Evolutionary conservation across 2,329 filamentous ascomycete species (phyloP).

Genomic region (Monascus ruber): DNA sequence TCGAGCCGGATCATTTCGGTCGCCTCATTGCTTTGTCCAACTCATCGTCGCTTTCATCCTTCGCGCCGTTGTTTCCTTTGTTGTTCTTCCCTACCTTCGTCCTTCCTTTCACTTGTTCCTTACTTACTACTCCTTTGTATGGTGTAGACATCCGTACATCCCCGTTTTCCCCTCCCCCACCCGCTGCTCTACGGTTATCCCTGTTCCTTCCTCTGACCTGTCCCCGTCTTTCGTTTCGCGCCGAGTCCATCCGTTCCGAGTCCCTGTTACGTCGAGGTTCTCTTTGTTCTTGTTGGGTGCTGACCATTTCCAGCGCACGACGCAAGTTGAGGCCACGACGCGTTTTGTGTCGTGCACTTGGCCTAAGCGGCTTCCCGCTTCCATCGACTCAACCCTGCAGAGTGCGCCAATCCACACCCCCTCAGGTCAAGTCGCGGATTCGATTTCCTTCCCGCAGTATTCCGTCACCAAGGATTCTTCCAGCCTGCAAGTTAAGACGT

Average conservation of each 20-base stretch:
- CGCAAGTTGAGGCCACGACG: background rate
- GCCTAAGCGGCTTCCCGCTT: no score
- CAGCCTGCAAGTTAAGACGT: no score
- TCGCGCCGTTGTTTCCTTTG: slow-evolving; percentile 6
- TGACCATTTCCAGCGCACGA: background rate
- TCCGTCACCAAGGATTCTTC: no score
- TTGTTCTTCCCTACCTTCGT: slow-evolving; percentile 3
- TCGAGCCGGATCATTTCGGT: slow-evolving; percentile 14
- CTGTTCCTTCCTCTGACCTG: slow-evolving; percentile 4
- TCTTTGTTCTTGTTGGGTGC: background rate
- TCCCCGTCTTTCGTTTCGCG: slow-evolving; percentile 5
- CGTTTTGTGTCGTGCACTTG: background rate
- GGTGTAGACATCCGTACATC: no score
- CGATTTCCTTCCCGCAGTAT: no score
- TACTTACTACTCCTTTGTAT: no score
- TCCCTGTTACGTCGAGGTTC: background rate
- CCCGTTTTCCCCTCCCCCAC: no score
- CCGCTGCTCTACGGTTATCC: slow-evolving; percentile 3
- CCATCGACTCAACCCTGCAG: background rate
- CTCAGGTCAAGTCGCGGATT: no score
- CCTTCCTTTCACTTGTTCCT: slow-evolving; percentile 8
- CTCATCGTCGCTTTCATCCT: slow-evolving; percentile 12
- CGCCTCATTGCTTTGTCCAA: slow-evolving; percentile 27
- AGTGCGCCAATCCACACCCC: background rate
- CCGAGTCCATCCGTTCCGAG: no score